These are phyloP conservation scores for Aspergillus sp. DNA, from an alignment of 2,329 filamentous ascomycete species.

Conservation along the genomic window DNA sequence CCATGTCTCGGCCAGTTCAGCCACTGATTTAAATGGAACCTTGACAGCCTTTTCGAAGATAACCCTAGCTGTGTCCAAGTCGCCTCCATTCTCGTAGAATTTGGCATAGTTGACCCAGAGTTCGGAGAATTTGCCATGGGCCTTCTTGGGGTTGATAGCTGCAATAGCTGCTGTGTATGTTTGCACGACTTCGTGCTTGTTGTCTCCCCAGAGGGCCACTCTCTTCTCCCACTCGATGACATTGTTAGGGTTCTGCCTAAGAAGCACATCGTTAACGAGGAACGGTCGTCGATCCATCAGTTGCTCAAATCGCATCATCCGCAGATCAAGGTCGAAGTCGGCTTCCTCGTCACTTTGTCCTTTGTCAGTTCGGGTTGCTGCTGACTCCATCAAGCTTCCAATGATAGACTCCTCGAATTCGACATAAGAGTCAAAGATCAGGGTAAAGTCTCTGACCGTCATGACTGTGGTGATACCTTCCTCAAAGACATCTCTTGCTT, in stretches of 20 bases:
- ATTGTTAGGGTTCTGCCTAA: constrained; percentile 95
- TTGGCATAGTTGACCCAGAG: constrained; percentile 97
- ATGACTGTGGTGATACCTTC: constrained; percentile 97
- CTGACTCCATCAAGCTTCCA: constrained; percentile 84
- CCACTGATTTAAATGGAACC: constrained; percentile 96
- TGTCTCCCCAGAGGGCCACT: constrained; percentile 92
- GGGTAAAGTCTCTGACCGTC: constrained; percentile 95
- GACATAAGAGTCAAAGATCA: constrained; percentile 93
- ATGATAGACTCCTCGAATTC: constrained; percentile 98
- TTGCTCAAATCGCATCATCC: constrained; percentile 97
- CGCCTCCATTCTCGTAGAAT: constrained; percentile 87
- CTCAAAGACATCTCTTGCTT: constrained; percentile 89
- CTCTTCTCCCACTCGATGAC: constrained; percentile 97
- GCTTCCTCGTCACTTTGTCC: constrained; percentile 76
- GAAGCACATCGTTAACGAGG: constrained; percentile 89
- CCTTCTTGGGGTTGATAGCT: constrained; percentile 90
- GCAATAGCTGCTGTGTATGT: constrained; percentile 95
- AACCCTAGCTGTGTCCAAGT: constrained; percentile 79
- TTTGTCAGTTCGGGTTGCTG: constrained; percentile 76
- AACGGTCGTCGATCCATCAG: constrained; percentile 97
- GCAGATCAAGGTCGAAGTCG: constrained; percentile 91
- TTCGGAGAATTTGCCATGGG: constrained; percentile 88
- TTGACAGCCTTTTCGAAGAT: constrained; percentile 99
- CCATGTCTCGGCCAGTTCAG: constrained; percentile 96
- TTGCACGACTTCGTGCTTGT: constrained; percentile 85